phyloP scores from a whole-genome alignment of 2,329 filamentous ascomycete species.

The Mycosphaerella sp. region DNA sequence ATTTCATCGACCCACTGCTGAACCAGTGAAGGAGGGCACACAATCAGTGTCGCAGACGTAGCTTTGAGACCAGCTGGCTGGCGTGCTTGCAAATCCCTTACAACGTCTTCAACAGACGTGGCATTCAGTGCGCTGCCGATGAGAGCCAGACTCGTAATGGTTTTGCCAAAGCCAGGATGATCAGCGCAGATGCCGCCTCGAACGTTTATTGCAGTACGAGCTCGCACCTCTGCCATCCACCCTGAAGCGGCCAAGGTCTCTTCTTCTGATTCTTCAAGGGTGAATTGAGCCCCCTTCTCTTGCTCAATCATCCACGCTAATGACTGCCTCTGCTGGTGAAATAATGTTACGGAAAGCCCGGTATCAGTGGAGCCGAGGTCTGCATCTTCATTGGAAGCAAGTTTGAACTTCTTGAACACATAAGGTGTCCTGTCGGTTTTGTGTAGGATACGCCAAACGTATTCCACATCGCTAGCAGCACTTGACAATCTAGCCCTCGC shows the following conservation, averaged over 20 bases:
- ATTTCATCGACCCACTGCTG: conserved; percentile 56
- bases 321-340: conserved; percentile 49
- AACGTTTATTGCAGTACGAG: conserved; percentile 38
- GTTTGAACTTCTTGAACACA: conserved; percentile 20
- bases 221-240: conserved; percentile 54
- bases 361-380: conserved; percentile 1
- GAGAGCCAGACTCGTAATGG: conserved; percentile 53
- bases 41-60: conserved; percentile 53
- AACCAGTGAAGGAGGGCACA: conserved; percentile 52
- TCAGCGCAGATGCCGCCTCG: conserved; percentile 59
- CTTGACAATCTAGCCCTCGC: conserved; percentile 22
- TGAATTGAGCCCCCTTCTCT: conserved; percentile 45
- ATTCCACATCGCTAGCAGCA: background rate
- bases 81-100: conserved; percentile 7
- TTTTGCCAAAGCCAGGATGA: conserved; percentile 62
- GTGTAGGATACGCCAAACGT: conserved; percentile 27
- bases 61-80: conserved; percentile 35
- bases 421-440: conserved; percentile 2
- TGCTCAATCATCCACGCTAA: conserved; percentile 56
- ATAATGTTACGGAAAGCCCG: conserved; percentile 38
- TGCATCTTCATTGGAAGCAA: conserved; percentile 14
- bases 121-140: conserved; percentile 44
- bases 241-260: conserved; percentile 39
- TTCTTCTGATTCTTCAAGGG: conserved; percentile 54
- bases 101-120: background rate